phyloP scores from a whole-genome alignment of 2,329 filamentous ascomycete species.

The Leptographium procerum region DNA sequence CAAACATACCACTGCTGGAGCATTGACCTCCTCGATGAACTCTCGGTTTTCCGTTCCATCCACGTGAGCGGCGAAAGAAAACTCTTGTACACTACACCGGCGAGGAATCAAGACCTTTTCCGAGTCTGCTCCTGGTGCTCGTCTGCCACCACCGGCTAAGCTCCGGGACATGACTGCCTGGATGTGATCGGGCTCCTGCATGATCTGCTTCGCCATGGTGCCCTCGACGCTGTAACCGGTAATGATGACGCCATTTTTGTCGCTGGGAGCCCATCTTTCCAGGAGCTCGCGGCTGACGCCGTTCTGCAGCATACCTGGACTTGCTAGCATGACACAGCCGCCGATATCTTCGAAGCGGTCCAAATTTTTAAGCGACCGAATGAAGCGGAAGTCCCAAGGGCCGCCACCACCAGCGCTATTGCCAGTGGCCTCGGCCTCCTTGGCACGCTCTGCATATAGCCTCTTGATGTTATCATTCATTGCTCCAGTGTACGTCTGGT shows the following conservation, averaged over 20 bases:
- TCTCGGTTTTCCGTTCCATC: slow-evolving; percentile 92
- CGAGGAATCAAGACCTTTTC: slow-evolving; percentile 87
- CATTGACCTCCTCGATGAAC: slow-evolving; percentile 88
- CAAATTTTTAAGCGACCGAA: slow-evolving; percentile 81
- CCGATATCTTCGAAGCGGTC: slow-evolving; percentile 95
- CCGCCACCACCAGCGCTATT: slow-evolving; percentile 65
- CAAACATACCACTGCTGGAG: slow-evolving; percentile 73
- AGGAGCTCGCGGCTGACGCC: slow-evolving; percentile 87
- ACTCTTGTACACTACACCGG: slow-evolving; percentile 86
- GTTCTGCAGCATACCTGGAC: slow-evolving; percentile 96
- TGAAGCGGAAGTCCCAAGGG: slow-evolving; percentile 95
- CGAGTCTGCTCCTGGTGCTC: slow-evolving; percentile 55
- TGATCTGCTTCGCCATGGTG: slow-evolving; percentile 93
- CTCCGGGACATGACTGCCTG: slow-evolving; percentile 81
- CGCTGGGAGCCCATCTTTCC: slow-evolving; percentile 90
- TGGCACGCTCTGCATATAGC: slow-evolving; percentile 85
- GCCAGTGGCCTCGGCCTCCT: slow-evolving; percentile 72
- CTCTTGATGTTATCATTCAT: slow-evolving; percentile 99
- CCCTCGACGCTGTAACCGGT: slow-evolving; percentile 98
- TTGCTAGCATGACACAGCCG: slow-evolving; percentile 92
- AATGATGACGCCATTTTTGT: slow-evolving; percentile 96
- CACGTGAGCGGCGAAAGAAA: slow-evolving; percentile 92
- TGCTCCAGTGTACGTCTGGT: slow-evolving; percentile 93
- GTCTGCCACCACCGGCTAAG: slow-evolving; percentile 45
- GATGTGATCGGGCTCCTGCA: slow-evolving; percentile 90